phyloP scores from a whole-genome alignment of 768 basidiomycete genomes.

The Lactifluus subvellereus region DNA sequence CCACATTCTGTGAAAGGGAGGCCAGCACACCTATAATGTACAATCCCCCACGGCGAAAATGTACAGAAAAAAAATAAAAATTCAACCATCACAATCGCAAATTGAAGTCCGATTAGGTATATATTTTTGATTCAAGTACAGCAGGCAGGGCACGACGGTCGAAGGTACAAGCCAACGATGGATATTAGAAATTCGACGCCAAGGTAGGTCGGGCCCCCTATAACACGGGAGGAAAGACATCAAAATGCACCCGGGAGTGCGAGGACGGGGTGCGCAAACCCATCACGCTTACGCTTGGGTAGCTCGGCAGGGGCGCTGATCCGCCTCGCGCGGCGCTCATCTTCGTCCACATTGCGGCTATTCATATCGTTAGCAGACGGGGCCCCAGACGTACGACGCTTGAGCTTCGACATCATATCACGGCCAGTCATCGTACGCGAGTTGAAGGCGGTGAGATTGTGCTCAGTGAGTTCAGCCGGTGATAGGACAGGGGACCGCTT shows the following conservation, averaged over 20 bases:
- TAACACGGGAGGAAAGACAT: constrained; percentile 13
- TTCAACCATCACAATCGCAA: not conserved
- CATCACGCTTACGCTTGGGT: constrained; percentile 41
- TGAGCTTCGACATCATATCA: constrained; percentile 61
- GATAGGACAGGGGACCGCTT: constrained; percentile 41
- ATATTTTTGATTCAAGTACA: not conserved
- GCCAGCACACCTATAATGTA: not conserved
- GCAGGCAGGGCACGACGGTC: not conserved
- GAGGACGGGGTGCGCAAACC: constrained; percentile 56
- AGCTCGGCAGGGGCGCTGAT: constrained; percentile 63
- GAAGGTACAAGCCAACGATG: not conserved
- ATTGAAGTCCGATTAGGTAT: not conserved
- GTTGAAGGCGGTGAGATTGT: constrained; percentile 46
- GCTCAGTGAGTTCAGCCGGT: constrained; percentile 45
- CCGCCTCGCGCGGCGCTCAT: constrained; percentile 36
- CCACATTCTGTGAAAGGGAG: not conserved
- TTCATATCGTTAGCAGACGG: constrained; percentile 22
- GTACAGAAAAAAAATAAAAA: not conserved
- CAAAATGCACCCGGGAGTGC: constrained; percentile 56
- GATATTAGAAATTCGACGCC: not conserved
- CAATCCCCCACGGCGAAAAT: not conserved
- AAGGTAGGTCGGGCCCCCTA: not conserved
- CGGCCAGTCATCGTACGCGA: constrained; percentile 50
- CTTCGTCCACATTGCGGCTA: constrained; percentile 34
- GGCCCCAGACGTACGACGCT: constrained; percentile 41